These are phyloP conservation scores for Mucor circinelloides DNA, from an alignment of 371 early-diverging fungal species.

Conservation along the genomic window DNA sequence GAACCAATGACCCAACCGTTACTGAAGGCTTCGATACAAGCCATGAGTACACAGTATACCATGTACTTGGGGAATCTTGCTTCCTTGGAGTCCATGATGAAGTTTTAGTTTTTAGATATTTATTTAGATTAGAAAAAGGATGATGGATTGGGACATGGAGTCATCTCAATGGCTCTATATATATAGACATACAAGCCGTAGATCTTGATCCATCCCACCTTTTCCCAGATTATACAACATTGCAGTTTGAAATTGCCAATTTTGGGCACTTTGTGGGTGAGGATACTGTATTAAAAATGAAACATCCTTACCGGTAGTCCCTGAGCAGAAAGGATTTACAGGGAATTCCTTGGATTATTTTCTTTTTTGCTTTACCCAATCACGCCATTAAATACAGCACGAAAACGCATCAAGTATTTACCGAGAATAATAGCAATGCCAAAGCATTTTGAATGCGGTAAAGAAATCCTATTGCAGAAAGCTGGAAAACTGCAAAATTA, in stretches of 20 bases:
- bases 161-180: background rate
- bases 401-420: background rate
- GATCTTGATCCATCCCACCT: slow-evolving; percentile 1
- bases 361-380: background rate
- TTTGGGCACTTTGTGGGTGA: background rate
- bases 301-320: background rate
- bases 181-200: background rate
- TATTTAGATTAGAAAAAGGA: background rate
- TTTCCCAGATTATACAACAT: background rate
- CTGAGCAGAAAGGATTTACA: background rate
- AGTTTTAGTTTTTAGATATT: background rate
- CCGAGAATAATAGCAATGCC: background rate
- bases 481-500: background rate
- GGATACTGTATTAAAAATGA: background rate
- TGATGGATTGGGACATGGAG: background rate
- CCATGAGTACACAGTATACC: slow-evolving; percentile 40
- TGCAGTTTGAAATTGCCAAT: background rate
- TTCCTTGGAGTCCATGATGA: slow-evolving; percentile 41
- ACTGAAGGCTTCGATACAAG: slow-evolving; percentile 40
- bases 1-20: slow-evolving; percentile 50
- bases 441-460: background rate
- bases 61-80: slow-evolving; percentile 35
- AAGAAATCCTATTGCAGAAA: background rate
- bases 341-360: background rate
- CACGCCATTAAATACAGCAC: background rate